Conservation (phyloP, 2,329 filamentous ascomycete species). For the Lecanosticta acicola region DNA sequence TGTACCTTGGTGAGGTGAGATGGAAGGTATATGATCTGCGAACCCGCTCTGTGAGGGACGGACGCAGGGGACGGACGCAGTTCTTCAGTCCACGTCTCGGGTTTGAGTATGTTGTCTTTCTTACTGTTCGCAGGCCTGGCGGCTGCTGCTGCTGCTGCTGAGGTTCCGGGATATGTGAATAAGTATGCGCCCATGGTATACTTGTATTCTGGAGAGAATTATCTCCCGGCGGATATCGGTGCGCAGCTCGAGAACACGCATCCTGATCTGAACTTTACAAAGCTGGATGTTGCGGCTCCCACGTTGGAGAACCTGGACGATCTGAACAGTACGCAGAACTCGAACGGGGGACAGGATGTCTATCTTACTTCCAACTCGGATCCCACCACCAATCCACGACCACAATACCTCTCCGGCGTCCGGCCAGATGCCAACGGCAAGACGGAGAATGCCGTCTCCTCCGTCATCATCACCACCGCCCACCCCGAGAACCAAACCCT, state of each 20-base stretch:
- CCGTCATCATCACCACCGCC: constrained; percentile 53
- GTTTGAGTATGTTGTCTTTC: not conserved
- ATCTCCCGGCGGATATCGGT: constrained; percentile 41
- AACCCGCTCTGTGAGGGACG: too few species aligned
- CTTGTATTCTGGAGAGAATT: constrained; percentile 39
- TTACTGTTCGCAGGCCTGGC: constrained; percentile 1
- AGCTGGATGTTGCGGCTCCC: constrained; percentile 21
- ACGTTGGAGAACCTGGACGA: constrained; percentile 40
- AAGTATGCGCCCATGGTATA: constrained; percentile 41
- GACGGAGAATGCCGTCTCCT: constrained; percentile 46
- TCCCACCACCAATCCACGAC: constrained; percentile 27
- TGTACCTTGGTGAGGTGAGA: too few species aligned
- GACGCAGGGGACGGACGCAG: too few species aligned
- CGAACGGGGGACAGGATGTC: constrained; percentile 29
- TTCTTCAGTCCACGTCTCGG: too few species aligned
- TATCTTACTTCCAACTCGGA: constrained; percentile 44
- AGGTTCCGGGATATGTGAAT: constrained; percentile 25
- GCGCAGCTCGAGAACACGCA: constrained; percentile 40
- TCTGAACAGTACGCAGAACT: constrained; percentile 38
- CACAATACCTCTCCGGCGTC: constrained; percentile 47
- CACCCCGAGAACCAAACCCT: constrained; percentile 46
- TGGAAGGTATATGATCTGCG: too few species aligned
- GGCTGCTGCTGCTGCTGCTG: constrained; percentile 6
- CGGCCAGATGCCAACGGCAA: constrained; percentile 48
- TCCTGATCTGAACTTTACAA: constrained; percentile 35